Conservation (phyloP, 129 eudicot species). For the Rutidosis leptorrhynchoides region DNA sequence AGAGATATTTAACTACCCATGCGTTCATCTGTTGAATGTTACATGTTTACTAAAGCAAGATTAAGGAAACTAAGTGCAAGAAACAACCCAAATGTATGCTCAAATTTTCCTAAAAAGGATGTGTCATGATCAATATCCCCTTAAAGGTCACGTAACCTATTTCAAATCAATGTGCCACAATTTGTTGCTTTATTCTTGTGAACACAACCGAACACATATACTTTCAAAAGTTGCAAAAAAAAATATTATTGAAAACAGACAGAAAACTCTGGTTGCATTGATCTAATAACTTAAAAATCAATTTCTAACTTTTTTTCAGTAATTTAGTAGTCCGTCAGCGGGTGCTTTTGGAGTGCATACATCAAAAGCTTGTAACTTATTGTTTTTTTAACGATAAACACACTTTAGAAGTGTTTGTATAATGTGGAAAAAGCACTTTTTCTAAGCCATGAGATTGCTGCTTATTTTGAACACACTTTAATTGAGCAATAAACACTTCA, state of each 20-base stretch:
- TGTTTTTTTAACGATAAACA: no score
- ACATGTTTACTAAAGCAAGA: background rate
- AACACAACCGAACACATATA: background rate
- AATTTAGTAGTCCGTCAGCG: background rate
- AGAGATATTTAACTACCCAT: no score
- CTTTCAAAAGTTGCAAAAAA: constrained; percentile 4
- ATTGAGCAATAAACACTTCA: background rate
- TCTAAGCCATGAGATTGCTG: background rate
- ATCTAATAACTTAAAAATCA: background rate
- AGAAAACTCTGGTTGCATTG: background rate
- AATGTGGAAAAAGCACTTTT: background rate
- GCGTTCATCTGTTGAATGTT: background rate
- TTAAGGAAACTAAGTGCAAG: background rate
- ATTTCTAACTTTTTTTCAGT: no score
- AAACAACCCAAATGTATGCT: background rate
- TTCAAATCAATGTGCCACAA: background rate
- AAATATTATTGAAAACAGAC: background rate
- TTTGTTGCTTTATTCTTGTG: background rate
- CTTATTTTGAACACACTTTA: background rate
- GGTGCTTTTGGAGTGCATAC: background rate
- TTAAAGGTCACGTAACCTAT: background rate
- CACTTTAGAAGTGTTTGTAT: background rate
- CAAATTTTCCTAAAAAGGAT: background rate
- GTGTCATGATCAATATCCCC: constrained; percentile 10
- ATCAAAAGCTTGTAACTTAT: background rate